These are phyloP conservation scores for Talaromyces sp. DNA, from an alignment of 2,329 filamentous ascomycete genomes.

Conservation along the genomic window DNA sequence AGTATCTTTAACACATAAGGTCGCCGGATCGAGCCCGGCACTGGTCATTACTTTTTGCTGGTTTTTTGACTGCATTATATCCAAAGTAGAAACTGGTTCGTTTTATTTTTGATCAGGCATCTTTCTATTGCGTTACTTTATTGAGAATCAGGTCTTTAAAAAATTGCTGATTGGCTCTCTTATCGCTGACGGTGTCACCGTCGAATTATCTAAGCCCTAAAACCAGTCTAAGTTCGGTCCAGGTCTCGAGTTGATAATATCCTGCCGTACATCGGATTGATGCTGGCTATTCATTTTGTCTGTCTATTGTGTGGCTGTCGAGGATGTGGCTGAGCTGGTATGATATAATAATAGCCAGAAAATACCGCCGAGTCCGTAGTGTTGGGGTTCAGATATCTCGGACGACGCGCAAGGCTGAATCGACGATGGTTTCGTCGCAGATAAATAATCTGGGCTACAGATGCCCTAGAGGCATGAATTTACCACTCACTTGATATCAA, in stretches of 20 bases:
- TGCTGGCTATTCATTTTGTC: not conserved
- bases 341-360: not conserved
- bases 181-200: not conserved
- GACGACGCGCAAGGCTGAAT: not conserved
- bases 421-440: not conserved
- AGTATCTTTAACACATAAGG: not conserved
- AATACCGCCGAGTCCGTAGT: no score
- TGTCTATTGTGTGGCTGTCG: not conserved
- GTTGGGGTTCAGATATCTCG: no score
- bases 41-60: not conserved
- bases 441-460: not conserved
- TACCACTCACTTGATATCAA: not conserved
- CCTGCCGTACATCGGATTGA: not conserved
- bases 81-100: no score
- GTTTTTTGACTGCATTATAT: not conserved
- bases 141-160: no score
- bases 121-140: no score
- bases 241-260: not conserved
- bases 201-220: not conserved
- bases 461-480: no score
- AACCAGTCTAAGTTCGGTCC: not conserved
- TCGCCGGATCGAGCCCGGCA: conserved; percentile 11
- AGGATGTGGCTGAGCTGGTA: not conserved
- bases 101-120: no score
- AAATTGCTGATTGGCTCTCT: not conserved